Conservation (phyloP, 2,329 filamentous ascomycete species). For the Aspergillus caelatus region DNA sequence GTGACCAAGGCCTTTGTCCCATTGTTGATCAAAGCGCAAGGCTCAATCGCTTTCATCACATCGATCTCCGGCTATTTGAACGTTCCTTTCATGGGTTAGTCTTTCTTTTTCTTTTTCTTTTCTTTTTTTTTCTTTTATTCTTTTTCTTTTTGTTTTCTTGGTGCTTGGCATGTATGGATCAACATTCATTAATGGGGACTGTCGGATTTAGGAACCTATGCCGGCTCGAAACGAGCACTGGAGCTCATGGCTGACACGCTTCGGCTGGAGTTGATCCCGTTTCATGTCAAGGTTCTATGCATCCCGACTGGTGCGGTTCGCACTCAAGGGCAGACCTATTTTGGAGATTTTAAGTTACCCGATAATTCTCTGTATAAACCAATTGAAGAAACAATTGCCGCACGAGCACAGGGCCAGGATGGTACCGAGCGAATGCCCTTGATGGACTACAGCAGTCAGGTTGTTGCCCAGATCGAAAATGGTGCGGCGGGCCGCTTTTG, state of each 20-base stretch:
- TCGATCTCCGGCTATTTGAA: conserved; percentile 21
- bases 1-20: conserved; percentile 29
- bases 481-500: conserved; percentile 19
- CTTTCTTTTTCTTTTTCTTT: conserved; percentile 14
- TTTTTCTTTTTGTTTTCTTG: background rate
- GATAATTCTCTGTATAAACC: conserved; percentile 22
- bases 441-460: conserved; percentile 14
- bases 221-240: conserved; percentile 26
- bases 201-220: conserved; percentile 18
- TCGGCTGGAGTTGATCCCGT: conserved; percentile 27
- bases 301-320: conserved; percentile 24
- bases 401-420: conserved; percentile 14
- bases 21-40: conserved; percentile 26
- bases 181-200: background rate
- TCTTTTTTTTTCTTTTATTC: background rate
- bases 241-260: conserved; percentile 26
- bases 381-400: conserved; percentile 18
- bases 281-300: conserved; percentile 21
- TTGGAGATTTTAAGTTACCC: conserved; percentile 20
- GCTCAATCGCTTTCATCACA: conserved; percentile 26
- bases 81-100: conserved; percentile 34
- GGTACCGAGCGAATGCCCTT: conserved; percentile 5
- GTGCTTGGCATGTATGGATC: no score
- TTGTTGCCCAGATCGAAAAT: conserved; percentile 11
- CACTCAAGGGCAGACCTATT: conserved; percentile 20